Base-by-base conservation (phyloP, 495 filamentous ascomycete genomes). In the Alectoria sarmentosa region DNA sequence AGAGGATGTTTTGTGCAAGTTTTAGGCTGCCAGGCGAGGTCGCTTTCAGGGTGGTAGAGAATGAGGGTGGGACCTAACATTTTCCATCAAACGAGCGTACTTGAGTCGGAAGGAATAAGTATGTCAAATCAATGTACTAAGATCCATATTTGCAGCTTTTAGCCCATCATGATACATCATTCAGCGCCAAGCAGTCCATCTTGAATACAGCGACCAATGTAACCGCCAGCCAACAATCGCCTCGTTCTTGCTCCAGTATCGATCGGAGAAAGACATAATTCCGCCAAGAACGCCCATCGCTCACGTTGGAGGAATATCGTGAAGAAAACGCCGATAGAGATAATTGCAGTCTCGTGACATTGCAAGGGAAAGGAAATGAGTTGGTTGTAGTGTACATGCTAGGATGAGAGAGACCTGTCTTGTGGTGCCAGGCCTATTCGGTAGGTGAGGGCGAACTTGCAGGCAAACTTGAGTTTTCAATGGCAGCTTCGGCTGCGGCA, bases 1-100 rank as follows among this genome's bases (percentile, higher is more conserved):
- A 98, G 82, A 83, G 86, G 71, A 97, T 97, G 91, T 97, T 95
- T 75, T 98, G 94, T 74, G 92, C 90, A 11, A 95, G 85, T 67
- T 97, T 98, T 73, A 81, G 91, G 60, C 68, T 98, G 52, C 95
- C 94, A 32, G 68, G 72, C 30, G 86, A 89, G 72, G 91, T 96
- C 3, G 94, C 91, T 54, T 96, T 96, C 76, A 54, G 73, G 62
- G 21, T 48, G 30, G 26, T 19, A 1, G 14, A 21, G 2, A 10
- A 32, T 7, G 23, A 36, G 6, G 37, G 11, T 2, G 26, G 19
- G 4, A n/a, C 7, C 4, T 1, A 55, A 15, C 17, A 0, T 34
- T 9, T 55, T 34, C 52, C 28, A 21, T 34, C 30, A 55, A 10
- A 19, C 7, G 30, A 55, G 28, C 17, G 30, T 34, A 9, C 1